phyloP scores from a whole-genome alignment of 2,329 filamentous ascomycete species.

The Scolecobasidium constrictum region DNA sequence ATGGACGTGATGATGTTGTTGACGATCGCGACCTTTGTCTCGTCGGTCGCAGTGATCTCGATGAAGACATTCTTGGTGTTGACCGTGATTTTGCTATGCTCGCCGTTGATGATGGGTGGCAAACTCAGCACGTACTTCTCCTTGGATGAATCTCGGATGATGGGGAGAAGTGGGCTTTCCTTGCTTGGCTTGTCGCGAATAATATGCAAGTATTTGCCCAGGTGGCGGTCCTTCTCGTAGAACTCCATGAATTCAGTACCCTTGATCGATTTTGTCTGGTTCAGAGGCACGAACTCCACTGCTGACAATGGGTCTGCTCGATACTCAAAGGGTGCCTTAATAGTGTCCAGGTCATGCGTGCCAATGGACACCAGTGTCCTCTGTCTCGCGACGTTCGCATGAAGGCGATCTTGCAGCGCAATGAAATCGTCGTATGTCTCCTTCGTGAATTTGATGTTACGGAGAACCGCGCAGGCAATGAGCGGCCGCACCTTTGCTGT shows the following conservation, averaged over 20 bases:
- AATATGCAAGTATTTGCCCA: conserved; percentile 85
- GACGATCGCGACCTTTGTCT: conserved; percentile 92
- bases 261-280: conserved; percentile 82
- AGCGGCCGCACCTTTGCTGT: conserved; percentile 75
- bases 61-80: conserved; percentile 92
- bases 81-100: conserved; percentile 91
- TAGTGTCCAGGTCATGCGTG: conserved; percentile 88
- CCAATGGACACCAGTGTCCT: conserved; percentile 93
- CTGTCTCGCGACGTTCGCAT: conserved; percentile 89
- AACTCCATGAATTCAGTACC: conserved; percentile 84
- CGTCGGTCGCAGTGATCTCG: conserved; percentile 91
- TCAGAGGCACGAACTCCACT: conserved; percentile 82
- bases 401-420: conserved; percentile 90
- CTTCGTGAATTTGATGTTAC: conserved; percentile 84
- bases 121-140: conserved; percentile 71
- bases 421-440: conserved; percentile 96
- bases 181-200: conserved; percentile 55
- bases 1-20: conserved; percentile 93
- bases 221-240: conserved; percentile 87
- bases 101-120: conserved; percentile 93
- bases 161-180: conserved; percentile 77
- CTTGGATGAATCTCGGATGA: conserved; percentile 81
- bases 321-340: conserved; percentile 93
- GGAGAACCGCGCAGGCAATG: conserved; percentile 78
- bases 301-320: conserved; percentile 85